A percentile compares a stretch with the other conserved stretches of the same genome.
phyloP scores from a whole-genome alignment of 495 filamentous ascomycete species.

The Penicillium desertorum region DNA sequence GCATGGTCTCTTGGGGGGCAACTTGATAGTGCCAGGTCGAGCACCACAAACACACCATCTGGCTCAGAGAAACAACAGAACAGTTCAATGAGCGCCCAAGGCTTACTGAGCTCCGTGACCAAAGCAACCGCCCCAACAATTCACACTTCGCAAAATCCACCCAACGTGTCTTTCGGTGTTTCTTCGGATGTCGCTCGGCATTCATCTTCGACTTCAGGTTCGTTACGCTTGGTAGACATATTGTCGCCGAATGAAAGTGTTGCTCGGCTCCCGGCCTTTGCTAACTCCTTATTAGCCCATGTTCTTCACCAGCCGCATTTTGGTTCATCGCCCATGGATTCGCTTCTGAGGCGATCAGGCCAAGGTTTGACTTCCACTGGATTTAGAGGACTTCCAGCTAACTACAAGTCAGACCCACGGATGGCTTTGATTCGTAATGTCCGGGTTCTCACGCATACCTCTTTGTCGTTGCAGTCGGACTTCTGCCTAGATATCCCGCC shows the following conservation, averaged over 20 bases:
- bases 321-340: conserved; percentile 32
- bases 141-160: conserved; percentile 13
- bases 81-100: conserved; percentile 4
- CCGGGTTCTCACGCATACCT: conserved; percentile 63
- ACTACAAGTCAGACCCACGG: conserved; percentile 32
- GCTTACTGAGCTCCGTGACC: conserved; percentile 10
- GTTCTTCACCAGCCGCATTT: conserved; percentile 18
- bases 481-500: conserved; percentile 61
- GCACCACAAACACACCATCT: conserved; percentile 23
- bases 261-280: not conserved
- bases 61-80: conserved; percentile 18
- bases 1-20: conserved; percentile 22
- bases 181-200: conserved; percentile 1
- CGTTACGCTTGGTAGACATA: not conserved
- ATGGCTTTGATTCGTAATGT: conserved; percentile 68
- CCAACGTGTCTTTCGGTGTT: not conserved
- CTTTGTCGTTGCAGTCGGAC: conserved; percentile 51
- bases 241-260: not conserved
- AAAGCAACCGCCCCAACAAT: conserved; percentile 16
- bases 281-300: not conserved
- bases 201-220: conserved; percentile 2
- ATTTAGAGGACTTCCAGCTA: conserved; percentile 10
- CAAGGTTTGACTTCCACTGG: conserved; percentile 45
- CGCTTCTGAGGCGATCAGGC: conserved; percentile 47
- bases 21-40: conserved; percentile 24